phyloP scores from a whole-genome alignment of 2,329 filamentous ascomycete species.

The Claviceps purpurea region DNA sequence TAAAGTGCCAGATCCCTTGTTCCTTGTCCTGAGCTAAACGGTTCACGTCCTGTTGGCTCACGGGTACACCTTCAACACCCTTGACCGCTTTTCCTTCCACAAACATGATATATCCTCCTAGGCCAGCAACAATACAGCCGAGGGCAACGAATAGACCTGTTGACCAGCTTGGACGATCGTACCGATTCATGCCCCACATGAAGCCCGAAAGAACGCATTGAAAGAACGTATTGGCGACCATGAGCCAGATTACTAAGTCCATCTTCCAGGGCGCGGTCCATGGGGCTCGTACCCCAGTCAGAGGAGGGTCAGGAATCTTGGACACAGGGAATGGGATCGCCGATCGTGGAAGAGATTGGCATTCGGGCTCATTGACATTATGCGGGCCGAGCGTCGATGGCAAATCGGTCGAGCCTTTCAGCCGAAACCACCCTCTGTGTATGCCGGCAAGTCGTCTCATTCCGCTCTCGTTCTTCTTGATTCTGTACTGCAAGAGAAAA shows the following conservation, averaged over 20 bases:
- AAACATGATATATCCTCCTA: constrained; percentile 58
- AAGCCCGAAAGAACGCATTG: constrained; percentile 61
- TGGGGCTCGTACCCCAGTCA: constrained; percentile 58
- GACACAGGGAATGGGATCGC: constrained; percentile 48
- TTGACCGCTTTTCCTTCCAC: constrained; percentile 61
- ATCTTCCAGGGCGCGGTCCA: constrained; percentile 62
- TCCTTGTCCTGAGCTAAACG: constrained; percentile 39
- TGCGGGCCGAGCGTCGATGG: constrained; percentile 38
- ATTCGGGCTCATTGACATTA: constrained; percentile 29
- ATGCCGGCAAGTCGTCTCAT: constrained; percentile 60
- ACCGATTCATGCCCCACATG: constrained; percentile 72
- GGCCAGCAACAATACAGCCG: constrained; percentile 54
- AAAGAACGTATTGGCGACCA: constrained; percentile 65
- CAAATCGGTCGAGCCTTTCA: constrained; percentile 51
- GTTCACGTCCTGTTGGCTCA: constrained; percentile 41
- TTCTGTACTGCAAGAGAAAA: constrained; percentile 53
- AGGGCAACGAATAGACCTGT: constrained; percentile 68
- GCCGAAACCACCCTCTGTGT: constrained; percentile 62
- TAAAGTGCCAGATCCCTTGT: constrained; percentile 42
- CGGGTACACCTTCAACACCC: constrained; percentile 54
- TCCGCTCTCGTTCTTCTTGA: constrained; percentile 36
- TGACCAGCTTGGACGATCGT: constrained; percentile 62
- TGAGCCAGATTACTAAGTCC: constrained; percentile 67
- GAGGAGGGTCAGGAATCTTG: constrained; percentile 50
- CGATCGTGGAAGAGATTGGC: constrained; percentile 21